Conservation (phyloP, 306 rosid genomes). For the Urtica urens region DNA sequence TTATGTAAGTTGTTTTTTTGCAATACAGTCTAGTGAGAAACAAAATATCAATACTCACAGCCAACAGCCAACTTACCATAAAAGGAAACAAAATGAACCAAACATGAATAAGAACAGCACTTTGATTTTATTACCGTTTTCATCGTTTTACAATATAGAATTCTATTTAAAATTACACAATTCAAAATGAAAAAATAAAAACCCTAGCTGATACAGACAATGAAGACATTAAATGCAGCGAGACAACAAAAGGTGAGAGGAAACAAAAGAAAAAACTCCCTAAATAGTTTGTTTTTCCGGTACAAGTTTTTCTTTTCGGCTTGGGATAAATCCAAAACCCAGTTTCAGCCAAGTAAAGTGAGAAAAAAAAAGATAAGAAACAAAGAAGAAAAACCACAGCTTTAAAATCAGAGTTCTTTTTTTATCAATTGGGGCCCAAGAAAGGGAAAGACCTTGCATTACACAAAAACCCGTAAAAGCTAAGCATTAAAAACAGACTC, state of each 20-base stretch:
- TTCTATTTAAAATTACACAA: too few species aligned
- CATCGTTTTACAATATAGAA: too few species aligned
- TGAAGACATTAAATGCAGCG: neutral
- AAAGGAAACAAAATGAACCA: too few species aligned
- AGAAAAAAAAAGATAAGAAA: neutral
- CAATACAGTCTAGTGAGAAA: too few species aligned
- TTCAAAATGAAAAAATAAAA: neutral
- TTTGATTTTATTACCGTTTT: too few species aligned
- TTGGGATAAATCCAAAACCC: neutral
- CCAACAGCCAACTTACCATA: too few species aligned
- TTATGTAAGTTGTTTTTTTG: too few species aligned
- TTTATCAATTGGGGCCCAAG: constrained; percentile 1
- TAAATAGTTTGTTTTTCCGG: neutral
- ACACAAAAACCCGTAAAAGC: too few species aligned
- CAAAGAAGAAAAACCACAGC: neutral
- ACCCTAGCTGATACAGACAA: neutral
- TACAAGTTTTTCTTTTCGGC: neutral
- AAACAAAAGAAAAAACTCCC: neutral
- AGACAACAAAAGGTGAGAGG: neutral
- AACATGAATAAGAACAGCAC: too few species aligned
- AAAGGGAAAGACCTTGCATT: neutral
- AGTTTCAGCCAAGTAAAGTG: neutral
- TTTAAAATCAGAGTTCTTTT: constrained; percentile 13
- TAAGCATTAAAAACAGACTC: too few species aligned
- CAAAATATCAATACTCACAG: too few species aligned